Evolutionary conservation across 179 eudicot species (phyloP).

Genomic region (Patellifolia procumbens): DNA sequence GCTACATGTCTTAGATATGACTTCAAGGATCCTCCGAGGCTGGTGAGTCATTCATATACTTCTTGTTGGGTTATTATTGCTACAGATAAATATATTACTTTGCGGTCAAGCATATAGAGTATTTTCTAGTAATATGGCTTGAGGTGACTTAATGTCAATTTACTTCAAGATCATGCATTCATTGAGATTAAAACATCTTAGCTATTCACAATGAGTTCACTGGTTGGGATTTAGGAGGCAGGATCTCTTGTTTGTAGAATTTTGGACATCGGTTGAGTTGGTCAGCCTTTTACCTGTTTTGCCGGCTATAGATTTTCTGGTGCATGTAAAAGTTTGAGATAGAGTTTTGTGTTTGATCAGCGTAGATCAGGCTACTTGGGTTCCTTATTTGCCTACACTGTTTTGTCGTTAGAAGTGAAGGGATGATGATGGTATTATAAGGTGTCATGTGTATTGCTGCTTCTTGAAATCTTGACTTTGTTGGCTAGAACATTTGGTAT

Average conservation of each 20-base stretch:
- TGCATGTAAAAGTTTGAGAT: not conserved
- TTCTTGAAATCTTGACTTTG: not conserved
- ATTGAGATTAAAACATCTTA: not conserved
- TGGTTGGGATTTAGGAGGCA: not conserved
- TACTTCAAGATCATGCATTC: not conserved
- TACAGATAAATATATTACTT: not conserved
- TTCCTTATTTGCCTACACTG: not conserved
- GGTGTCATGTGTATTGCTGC: not conserved
- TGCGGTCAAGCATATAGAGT: not conserved
- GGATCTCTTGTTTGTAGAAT: not conserved
- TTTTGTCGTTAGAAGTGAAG: not conserved
- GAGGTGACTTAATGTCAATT: not conserved
- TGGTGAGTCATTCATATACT: constrained; percentile 54
- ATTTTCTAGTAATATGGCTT: not conserved
- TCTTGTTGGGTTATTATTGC: not conserved
- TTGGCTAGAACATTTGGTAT: not conserved
- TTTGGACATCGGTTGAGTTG: not conserved
- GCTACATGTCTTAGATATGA: constrained; percentile 69
- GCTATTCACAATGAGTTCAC: not conserved
- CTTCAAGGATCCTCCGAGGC: constrained; percentile 65
- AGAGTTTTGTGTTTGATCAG: not conserved
- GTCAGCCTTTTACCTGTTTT: not conserved
- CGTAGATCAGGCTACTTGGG: not conserved
- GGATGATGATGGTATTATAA: not conserved
- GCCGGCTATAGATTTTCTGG: not conserved